Evolutionary conservation across 768 basidiomycete genomes (phyloP).

Genomic region (Terana coerulea): DNA sequence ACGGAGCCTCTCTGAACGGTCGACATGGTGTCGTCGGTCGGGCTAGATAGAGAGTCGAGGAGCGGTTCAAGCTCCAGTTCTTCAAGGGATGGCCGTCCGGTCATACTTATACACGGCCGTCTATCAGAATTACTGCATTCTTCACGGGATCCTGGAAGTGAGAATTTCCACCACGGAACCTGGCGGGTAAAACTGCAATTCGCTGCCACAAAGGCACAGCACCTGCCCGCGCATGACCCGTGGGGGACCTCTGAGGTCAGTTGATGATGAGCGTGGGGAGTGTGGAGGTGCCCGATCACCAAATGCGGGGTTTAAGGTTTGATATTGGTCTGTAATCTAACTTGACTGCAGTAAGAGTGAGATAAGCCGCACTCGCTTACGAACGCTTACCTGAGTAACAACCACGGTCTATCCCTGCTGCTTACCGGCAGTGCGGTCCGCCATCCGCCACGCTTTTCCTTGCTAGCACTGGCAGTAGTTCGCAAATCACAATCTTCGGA

Average conservation of each 20-base stretch:
- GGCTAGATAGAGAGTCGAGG: not conserved
- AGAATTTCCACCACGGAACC: not conserved
- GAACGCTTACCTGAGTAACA: too few relatives aligned
- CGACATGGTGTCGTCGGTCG: not conserved
- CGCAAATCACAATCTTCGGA: too few relatives aligned
- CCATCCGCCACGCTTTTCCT: too few relatives aligned
- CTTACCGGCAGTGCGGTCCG: too few relatives aligned
- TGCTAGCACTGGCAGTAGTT: too few relatives aligned
- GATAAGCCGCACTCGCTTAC: too few relatives aligned
- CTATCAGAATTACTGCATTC: not conserved
- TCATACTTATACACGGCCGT: not conserved
- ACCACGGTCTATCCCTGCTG: too few relatives aligned
- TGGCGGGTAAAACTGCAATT: not conserved
- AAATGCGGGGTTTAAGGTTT: too few relatives aligned
- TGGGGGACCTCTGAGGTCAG: not conserved
- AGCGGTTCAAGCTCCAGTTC: constrained; percentile 13
- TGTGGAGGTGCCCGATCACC: too few relatives aligned
- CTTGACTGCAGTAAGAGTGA: too few relatives aligned
- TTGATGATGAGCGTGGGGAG: not conserved
- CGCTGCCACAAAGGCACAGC: not conserved
- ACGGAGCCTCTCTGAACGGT: not conserved
- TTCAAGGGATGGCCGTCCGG: constrained; percentile 3
- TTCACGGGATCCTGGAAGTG: not conserved
- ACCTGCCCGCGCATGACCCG: not conserved
- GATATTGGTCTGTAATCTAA: too few relatives aligned